These are phyloP conservation scores for Fusarium fracticaudum DNA, from an alignment of 2,329 filamentous ascomycete species.

Conservation along the genomic window DNA sequence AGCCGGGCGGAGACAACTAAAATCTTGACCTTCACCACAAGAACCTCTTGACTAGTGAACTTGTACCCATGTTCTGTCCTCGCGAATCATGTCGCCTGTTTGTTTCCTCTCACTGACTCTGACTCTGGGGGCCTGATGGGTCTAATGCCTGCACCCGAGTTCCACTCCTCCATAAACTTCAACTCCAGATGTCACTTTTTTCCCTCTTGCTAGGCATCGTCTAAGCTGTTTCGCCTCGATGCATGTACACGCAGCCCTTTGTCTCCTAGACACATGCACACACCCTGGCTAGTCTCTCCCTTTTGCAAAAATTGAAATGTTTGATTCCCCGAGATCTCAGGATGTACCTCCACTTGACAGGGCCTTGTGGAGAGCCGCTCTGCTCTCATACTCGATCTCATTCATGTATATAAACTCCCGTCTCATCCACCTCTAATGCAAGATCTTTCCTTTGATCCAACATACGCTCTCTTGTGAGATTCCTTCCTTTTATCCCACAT, in stretches of 20 bases:
- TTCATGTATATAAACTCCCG: background rate
- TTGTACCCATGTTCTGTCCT: conserved; percentile 19
- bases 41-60: conserved; percentile 28
- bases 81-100: conserved; percentile 38
- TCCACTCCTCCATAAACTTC: conserved; percentile 17
- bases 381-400: background rate
- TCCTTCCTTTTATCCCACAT: conserved; percentile 29
- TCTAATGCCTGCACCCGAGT: conserved; percentile 8
- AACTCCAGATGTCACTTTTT: conserved; percentile 22
- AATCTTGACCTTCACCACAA: background rate
- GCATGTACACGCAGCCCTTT: conserved; percentile 26
- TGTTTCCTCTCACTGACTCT: conserved; percentile 18
- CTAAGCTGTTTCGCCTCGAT: conserved; percentile 32
- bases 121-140: conserved; percentile 20
- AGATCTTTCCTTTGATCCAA: background rate
- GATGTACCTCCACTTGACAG: background rate
- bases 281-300: background rate
- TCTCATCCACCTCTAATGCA: conserved; percentile 26
- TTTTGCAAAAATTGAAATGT: conserved; percentile 9
- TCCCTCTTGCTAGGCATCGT: conserved; percentile 7
- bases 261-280: conserved; percentile 21
- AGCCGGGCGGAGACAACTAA: conserved; percentile 26
- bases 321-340: conserved; percentile 25
- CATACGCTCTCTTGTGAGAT: conserved; percentile 35
- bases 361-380: conserved; percentile 8